phyloP scores from a whole-genome alignment of 2,329 filamentous ascomycete genomes.

The Curvularia sp. region DNA sequence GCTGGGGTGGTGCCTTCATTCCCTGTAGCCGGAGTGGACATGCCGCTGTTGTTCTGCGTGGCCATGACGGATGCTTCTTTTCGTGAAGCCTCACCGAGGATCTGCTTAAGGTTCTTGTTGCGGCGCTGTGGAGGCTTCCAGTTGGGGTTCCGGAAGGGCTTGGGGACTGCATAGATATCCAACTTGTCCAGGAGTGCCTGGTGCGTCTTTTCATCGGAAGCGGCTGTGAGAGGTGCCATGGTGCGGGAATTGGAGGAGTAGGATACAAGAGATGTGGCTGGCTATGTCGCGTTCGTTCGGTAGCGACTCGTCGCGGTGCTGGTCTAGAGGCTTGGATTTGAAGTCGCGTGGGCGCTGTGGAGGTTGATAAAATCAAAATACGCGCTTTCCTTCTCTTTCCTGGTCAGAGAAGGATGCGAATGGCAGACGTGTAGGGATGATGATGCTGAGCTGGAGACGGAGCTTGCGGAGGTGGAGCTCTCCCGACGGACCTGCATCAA shows the following conservation, averaged over 20 bases:
- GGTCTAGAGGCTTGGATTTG: neutral
- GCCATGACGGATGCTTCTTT: slow-evolving; percentile 88
- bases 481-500: slow-evolving; percentile 18
- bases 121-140: slow-evolving; percentile 95
- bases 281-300: neutral
- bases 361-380: neutral
- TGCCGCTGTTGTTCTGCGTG: slow-evolving; percentile 82
- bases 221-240: slow-evolving; percentile 69
- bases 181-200: slow-evolving; percentile 87
- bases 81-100: slow-evolving; percentile 85
- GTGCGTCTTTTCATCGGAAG: slow-evolving; percentile 78
- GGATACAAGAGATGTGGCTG: neutral
- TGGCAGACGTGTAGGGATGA: slow-evolving; percentile 2
- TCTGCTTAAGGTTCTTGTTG: slow-evolving; percentile 99
- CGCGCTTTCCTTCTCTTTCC: neutral
- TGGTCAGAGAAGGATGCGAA: neutral
- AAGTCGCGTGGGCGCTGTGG: neutral
- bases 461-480: slow-evolving; percentile 35
- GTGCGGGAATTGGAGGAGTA: slow-evolving; percentile 7
- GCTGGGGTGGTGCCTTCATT: slow-evolving; percentile 55
- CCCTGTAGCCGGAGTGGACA: slow-evolving; percentile 66
- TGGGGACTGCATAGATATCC: slow-evolving; percentile 85
- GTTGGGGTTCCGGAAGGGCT: slow-evolving; percentile 85
- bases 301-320: slow-evolving; percentile 10
- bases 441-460: slow-evolving; percentile 15